Percentiles rank a stretch among this genome's conserved stretches.
Conservation (phyloP, 371 early-diverging fungal species). For the Mucor circinelloides region DNA sequence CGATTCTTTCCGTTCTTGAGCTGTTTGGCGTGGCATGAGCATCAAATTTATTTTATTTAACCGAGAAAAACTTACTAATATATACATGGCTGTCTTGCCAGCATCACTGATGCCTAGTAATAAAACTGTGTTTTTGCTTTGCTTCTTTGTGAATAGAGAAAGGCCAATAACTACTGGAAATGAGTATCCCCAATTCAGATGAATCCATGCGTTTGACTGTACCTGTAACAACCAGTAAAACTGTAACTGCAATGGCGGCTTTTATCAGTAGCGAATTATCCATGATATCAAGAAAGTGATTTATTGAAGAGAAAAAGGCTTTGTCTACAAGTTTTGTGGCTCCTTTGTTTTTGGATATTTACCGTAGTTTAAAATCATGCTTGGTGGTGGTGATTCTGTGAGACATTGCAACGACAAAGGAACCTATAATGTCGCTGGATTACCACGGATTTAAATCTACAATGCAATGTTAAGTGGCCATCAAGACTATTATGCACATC, state of each 20-base stretch:
- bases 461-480: too few relatives aligned
- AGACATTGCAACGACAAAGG: background rate
- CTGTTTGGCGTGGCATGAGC: conserved; percentile 14
- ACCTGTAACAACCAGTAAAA: conserved; percentile 17
- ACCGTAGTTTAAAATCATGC: background rate
- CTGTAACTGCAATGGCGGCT: conserved; percentile 8
- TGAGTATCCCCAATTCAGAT: background rate
- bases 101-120: conserved; percentile 62
- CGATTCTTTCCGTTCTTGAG: conserved; percentile 52
- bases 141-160: conserved; percentile 31
- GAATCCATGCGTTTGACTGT: background rate
- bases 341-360: background rate
- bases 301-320: background rate
- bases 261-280: conserved; percentile 16
- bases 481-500: too few relatives aligned
- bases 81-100: conserved; percentile 68
- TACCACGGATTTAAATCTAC: too few relatives aligned
- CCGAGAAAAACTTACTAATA: conserved; percentile 32
- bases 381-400: too few relatives aligned
- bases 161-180: conserved; percentile 13
- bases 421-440: background rate
- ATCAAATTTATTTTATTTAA: background rate
- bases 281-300: background rate
- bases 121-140: conserved; percentile 44
- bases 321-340: background rate